phyloP scores from a whole-genome alignment of 306 rosid genomes.

The Citrullus amarus region DNA sequence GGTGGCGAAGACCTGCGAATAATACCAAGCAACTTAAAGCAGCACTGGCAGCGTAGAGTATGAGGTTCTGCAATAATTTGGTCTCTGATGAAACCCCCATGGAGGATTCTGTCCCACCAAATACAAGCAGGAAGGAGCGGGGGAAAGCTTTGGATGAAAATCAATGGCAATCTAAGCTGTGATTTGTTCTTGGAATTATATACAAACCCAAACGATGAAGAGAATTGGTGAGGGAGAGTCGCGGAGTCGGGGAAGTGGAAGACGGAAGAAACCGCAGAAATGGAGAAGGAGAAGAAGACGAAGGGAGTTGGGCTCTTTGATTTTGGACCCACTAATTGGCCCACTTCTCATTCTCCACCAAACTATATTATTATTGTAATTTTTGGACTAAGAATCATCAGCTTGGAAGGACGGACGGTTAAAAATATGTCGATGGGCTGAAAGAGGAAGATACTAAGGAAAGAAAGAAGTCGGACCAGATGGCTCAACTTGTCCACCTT shows the following conservation, averaged over 20 bases:
- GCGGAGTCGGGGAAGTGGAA: too few relatives aligned
- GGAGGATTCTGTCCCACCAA: conserved; percentile 3
- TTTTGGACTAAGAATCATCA: too few relatives aligned
- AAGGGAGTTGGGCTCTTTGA: neutral
- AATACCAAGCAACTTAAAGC: conserved; percentile 74
- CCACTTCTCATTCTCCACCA: too few relatives aligned
- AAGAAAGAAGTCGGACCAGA: too few relatives aligned
- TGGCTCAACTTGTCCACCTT: too few relatives aligned
- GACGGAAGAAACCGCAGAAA: too few relatives aligned
- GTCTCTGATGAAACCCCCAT: conserved; percentile 45
- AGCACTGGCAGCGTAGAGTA: conserved; percentile 92
- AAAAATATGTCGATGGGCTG: too few relatives aligned
- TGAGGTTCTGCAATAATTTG: conserved; percentile 53
- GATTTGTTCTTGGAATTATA: neutral
- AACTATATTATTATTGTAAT: too few relatives aligned
- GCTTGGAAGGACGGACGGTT: too few relatives aligned
- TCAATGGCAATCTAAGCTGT: neutral
- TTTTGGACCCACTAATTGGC: neutral
- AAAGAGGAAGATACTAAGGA: too few relatives aligned
- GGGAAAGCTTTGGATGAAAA: neutral
- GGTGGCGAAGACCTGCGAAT: conserved; percentile 66
- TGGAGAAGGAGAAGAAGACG: too few relatives aligned
- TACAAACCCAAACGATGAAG: neutral
- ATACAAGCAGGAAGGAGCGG: neutral
- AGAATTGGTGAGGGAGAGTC: neutral